Percentiles rank a stretch among this genome's conserved stretches.
These are phyloP conservation scores for Colletotrichum karsti DNA, from an alignment of 2,329 filamentous ascomycete species.

Conservation along the genomic window DNA sequence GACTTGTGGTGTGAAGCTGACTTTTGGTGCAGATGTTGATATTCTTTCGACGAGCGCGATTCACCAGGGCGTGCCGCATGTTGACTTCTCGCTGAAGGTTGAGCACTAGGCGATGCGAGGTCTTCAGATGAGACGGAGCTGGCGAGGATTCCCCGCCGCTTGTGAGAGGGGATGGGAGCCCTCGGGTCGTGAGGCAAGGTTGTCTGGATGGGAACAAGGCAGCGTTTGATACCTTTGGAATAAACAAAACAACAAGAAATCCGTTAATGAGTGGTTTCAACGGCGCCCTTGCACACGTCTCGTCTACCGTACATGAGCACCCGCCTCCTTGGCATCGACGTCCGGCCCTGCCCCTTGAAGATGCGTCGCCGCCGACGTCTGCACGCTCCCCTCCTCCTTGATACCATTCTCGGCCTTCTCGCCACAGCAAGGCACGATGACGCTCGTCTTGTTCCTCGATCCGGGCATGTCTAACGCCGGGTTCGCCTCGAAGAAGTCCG, in stretches of 20 bases:
- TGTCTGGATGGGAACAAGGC: too few species aligned
- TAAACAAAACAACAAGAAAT: too few species aligned
- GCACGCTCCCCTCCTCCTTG: conserved; percentile 29
- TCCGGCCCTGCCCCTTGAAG: conserved; percentile 41
- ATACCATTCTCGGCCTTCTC: neutral
- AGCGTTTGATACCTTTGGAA: too few species aligned
- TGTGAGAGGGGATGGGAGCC: too few species aligned
- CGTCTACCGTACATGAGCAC: conserved; percentile 28
- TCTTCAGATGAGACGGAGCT: too few species aligned
- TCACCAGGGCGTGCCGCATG: conserved; percentile 91
- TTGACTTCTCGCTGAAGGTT: conserved; percentile 97
- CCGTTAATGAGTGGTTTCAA: too few species aligned
- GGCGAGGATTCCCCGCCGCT: too few species aligned
- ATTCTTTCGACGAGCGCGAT: conserved; percentile 97
- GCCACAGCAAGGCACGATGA: conserved; percentile 47
- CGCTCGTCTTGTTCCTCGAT: conserved; percentile 47
- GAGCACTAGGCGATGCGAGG: conserved; percentile 49
- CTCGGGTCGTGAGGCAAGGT: too few species aligned
- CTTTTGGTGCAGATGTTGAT: conserved; percentile 74
- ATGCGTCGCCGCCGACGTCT: conserved; percentile 41
- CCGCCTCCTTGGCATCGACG: conserved; percentile 32
- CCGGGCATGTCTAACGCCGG: conserved; percentile 55
- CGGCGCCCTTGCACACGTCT: too few species aligned
- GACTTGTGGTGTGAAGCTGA: conserved; percentile 16
- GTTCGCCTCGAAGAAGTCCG: conserved; percentile 56